Percentiles rank a stretch among this genome's conserved stretches.
phyloP scores from a whole-genome alignment of 805 yeast species.

The Diddensiella caesifluorescens region DNA sequence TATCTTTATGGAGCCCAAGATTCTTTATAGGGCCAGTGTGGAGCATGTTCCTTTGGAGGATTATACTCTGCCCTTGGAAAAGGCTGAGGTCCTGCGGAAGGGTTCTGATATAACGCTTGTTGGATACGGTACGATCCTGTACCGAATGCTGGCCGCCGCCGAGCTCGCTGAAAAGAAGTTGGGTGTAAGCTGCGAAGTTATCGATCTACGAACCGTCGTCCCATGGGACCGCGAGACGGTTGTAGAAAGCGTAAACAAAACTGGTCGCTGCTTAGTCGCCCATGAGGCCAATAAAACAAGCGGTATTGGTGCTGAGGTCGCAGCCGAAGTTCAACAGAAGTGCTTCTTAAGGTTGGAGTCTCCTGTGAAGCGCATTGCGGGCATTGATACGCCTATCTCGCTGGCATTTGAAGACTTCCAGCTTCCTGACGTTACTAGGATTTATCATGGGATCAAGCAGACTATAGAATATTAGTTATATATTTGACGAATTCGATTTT shows the following conservation, averaged over 20 bases:
- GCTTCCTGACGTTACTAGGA: constrained; percentile 67
- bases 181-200: constrained; percentile 78
- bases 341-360: constrained; percentile 91
- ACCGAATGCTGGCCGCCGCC: constrained; percentile 77
- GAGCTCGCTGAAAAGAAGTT: constrained; percentile 66
- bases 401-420: constrained; percentile 93
- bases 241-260: constrained; percentile 76
- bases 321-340: constrained; percentile 92
- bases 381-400: constrained; percentile 97
- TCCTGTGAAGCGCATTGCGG: constrained; percentile 91
- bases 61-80: constrained; percentile 78
- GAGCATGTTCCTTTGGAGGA: constrained; percentile 81
- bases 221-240: constrained; percentile 86
- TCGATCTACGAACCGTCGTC: constrained; percentile 86
- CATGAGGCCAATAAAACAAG: constrained; percentile 90
- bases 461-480: constrained; percentile 24
- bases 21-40: constrained; percentile 76
- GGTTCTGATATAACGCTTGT: constrained; percentile 81
- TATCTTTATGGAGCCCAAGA: constrained; percentile 85
- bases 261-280: constrained; percentile 76
- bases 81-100: constrained; percentile 78
- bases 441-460: constrained; percentile 28
- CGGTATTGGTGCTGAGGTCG: constrained; percentile 92
- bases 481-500: too few relatives aligned
- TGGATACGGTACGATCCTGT: constrained; percentile 79